These are phyloP conservation scores for Cladobotryum mycophilum DNA, from an alignment of 2,329 filamentous ascomycete genomes.

Conservation along the genomic window DNA sequence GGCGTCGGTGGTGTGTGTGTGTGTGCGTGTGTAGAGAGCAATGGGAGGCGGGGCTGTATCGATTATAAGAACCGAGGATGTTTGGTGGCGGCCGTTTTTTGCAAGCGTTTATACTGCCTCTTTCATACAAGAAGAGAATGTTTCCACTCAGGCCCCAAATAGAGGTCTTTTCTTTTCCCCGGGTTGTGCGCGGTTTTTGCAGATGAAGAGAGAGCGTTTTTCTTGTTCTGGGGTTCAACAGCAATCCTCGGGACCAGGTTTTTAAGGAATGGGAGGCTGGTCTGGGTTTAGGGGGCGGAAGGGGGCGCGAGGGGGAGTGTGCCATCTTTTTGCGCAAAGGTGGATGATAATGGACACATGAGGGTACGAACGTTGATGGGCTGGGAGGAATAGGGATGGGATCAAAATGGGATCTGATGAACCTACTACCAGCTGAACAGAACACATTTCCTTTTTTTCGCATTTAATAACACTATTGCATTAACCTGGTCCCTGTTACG, in stretches of 20 bases:
- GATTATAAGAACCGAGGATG: constrained; percentile 7
- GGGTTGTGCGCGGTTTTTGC: background rate
- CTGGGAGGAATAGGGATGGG: constrained; percentile 1
- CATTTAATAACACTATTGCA: no score
- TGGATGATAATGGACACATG: constrained; percentile 15
- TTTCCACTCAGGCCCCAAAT: constrained; percentile 1
- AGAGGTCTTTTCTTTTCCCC: background rate
- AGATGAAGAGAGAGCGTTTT: background rate
- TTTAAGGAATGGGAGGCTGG: constrained; percentile 4
- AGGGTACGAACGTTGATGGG: constrained; percentile 13
- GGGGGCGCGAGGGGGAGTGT: background rate
- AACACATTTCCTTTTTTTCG: background rate
- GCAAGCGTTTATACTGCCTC: constrained; percentile 8
- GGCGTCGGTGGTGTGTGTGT: constrained; percentile 2
- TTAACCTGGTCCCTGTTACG: no score
- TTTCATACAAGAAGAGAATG: constrained; percentile 5
- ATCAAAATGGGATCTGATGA: constrained; percentile 13
- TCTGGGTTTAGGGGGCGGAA: background rate
- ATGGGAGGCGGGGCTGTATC: constrained; percentile 5
- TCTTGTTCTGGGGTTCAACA: constrained; percentile 8
- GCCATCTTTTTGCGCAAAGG: background rate
- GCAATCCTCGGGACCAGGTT: constrained; percentile 7
- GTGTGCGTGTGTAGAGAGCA: constrained; percentile 5
- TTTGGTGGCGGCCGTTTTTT: constrained; percentile 10
- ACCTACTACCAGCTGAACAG: constrained; percentile 9